Evolutionary conservation across 371 early-diverging fungal species (phyloP), one percentile per base, ranked within the genome.

Genomic region (Entomophthora muscae): DNA sequence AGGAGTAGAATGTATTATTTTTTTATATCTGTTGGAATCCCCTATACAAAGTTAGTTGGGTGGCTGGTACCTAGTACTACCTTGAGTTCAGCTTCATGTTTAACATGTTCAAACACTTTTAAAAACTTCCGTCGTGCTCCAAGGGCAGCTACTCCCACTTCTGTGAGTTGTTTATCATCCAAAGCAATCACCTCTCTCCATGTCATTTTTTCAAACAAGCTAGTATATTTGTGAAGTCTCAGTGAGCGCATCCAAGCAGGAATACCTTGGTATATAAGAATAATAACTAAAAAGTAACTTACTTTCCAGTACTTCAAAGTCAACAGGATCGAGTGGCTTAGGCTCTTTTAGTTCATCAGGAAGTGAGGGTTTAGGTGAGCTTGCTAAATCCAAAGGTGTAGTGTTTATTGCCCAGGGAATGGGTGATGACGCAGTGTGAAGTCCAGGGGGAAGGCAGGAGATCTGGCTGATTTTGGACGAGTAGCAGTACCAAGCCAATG

Each of bases 171-270:
- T 55, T 86, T 84, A 63, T 95, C 95, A 32, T 78, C 75, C 74
- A 97, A 75, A 51, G 82, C 79, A 57, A 97, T 80, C 51, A 95
- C 85, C 32, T 89, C 86, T 53, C 78, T 79, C 91, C n/a, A 93
- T 63, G 80, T 75, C 85, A 90, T 85, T 3, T 77, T 74, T 51
- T 89, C 89, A 76, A 97, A 93, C 31, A 89, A 77, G 22, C 76
- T 66, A n/a, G 89, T 89, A 76, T 97, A 97, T 76, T 95, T 95
- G 76, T 97, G 97, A 64, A 97, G 75, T 28, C 97, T 85, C 56
- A 95, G 75, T 65, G 83, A 83, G 52, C 91, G 78, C 67, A 96
- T 78, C 94, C 94, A 96, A 57, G 80, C 78, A 23, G 94, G 89
- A 65, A 93, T 82, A 77, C 93, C 95, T 85, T 56, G 42, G 21